Base-by-base conservation (phyloP, 441 rosid genomes). In the Populus hybrid region DNA sequence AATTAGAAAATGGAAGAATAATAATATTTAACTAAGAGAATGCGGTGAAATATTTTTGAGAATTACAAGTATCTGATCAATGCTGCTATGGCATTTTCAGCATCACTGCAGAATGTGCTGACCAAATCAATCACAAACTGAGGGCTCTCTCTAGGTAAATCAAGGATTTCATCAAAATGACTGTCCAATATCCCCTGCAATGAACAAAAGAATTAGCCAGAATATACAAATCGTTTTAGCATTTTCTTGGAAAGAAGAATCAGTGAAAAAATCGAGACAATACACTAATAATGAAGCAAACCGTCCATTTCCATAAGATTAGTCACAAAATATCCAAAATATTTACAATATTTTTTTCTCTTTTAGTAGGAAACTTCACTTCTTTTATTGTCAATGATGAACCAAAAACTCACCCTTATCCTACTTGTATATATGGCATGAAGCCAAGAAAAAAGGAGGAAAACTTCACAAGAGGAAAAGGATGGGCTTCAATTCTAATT, bases 101-200 rank as follows among this genome's bases (percentile, higher is more conserved):
- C 76, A 61, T 86, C 82, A 2, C 23, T 19, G 69, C 1, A 53
- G 80, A 79, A 83, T 63, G 71, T 42, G 35, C 11, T 9, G 71
- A 82, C 75, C 70, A 79, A 38, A 16, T 78, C 78, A 7, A 74
- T 9, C 24, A 86, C 36, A 61, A 81, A 75, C 0, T 7, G 73
- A 38, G 81, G 82, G 26, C 68, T 73, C 7, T 70, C 78, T 57
- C 34, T 40, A 24, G 75, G 75, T 5, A 75, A 3, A 4, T 21
- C 34, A 32, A 68, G 69, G 10, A 86, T 10, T 21, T 38, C 40
- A 5, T 79, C 84, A 38, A 83, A 81, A 19, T 81, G 8, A 9
- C 72, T 21, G 57, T 83, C 84, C 6, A 83, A n/a, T 10, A 85
- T 61, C 8, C 82, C 89, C 89, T 86, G 68, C 80, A 75, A 35